Evolutionary conservation across 1,139 yeast genomes (phyloP).

Genomic region (Debaryomycetaceae sp.): DNA sequence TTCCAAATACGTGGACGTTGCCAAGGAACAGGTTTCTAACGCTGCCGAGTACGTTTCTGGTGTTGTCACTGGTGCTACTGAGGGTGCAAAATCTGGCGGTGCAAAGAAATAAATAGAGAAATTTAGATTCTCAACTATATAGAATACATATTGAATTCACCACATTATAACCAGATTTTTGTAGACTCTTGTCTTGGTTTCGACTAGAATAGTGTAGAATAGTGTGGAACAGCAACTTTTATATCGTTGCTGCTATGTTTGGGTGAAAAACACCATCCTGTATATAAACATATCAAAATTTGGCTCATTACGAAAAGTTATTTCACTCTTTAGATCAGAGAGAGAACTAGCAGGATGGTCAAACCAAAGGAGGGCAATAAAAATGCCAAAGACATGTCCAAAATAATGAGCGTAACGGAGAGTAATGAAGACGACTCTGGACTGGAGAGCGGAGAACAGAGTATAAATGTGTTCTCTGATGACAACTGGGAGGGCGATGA

Average conservation of each 20-base stretch:
- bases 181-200: neutral
- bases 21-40: constrained; percentile 56
- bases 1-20: constrained; percentile 55
- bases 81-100: constrained; percentile 51
- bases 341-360: neutral
- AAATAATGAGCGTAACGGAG: neutral
- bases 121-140: neutral
- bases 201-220: neutral
- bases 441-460: neutral
- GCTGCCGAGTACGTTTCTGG: constrained; percentile 63
- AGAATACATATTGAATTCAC: neutral
- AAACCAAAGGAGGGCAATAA: neutral
- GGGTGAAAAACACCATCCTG: too few species aligned
- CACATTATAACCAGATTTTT: neutral
- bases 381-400: neutral
- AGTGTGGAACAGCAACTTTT: too few species aligned
- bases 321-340: too few species aligned
- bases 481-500: neutral
- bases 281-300: too few species aligned
- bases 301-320: too few species aligned
- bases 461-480: neutral
- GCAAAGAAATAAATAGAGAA: constrained; percentile 11
- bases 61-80: constrained; percentile 57
- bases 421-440: neutral
- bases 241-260: too few species aligned